Base-by-base conservation (phyloP, 1,284 basidiomycete genomes). In the Marasmius tenuissimus region DNA sequence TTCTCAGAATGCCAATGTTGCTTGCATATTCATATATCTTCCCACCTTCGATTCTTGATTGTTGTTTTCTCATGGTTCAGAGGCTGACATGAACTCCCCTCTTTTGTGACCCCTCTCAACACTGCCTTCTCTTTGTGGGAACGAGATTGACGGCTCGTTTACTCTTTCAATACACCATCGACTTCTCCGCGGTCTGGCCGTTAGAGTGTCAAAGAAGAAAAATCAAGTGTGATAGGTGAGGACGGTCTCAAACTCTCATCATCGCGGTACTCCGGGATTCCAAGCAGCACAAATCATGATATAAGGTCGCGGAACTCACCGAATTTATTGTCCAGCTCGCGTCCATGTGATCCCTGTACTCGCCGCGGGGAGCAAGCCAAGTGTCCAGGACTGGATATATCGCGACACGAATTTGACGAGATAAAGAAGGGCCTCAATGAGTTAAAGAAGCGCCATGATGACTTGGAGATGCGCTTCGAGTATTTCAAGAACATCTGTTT, bases 141-240 rank as follows among this genome's bases (percentile, higher is more conserved):
- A 40, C 39, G 39, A 40, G 16, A 40, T 40, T 16, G 9, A n/a
- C n/a, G 42, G 35, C 40, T 33, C 38, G n/a, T 42, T 38, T 38
- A 34, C 37, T 39, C 50, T 38, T 53, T 50, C 40, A 20, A 18
- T 12, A 20, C 33, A 20, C 45, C 16, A 14, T 35, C 22, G 33
- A 51, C 34, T 27, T 33, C n/a, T 35, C 14, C 18, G 20, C 14
- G 6, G 20, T 45, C 14, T 16, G 6, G 42, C 42, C 6, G 18
- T 48, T 42, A 69, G 67, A 69, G 61, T 69, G 68, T 56, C 68
- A 69, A 49, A 59, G 67, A 20, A 66, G 68, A 22, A 69, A 69
- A 53, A 69, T 69, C 33, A 67, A 65, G 33, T 69, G 68, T 59
- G 68, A 69, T 57, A 66, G 68, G 66, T 65, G 27, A 54, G 62